A percentile compares a stretch with the other conserved stretches of the same genome.
Evolutionary conservation across 164 flowering plant genomes (phyloP).

Genomic region (Berberis thunbergii): DNA sequence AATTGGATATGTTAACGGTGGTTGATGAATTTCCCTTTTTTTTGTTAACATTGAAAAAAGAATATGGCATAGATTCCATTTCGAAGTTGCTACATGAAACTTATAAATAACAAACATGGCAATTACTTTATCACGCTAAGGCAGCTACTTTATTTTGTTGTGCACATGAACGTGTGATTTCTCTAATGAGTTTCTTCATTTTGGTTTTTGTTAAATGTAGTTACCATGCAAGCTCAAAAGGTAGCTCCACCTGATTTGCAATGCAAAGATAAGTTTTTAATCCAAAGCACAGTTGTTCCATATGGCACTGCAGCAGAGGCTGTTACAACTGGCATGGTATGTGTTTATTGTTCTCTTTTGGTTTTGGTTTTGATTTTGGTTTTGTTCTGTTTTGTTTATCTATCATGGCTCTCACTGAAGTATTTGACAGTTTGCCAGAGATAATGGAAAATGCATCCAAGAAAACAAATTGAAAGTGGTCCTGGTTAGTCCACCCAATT

Average conservation of each 20-base stretch:
- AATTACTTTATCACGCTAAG: too few relatives aligned
- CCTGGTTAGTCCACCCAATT: slow-evolving; percentile 44
- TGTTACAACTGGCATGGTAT: slow-evolving; percentile 49
- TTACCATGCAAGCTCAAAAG: slow-evolving; percentile 77
- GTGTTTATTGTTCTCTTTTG: slow-evolving; percentile 9
- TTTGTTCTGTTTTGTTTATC: not conserved
- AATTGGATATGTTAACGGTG: too few relatives aligned
- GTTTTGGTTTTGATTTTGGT: not conserved
- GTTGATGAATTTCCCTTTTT: too few relatives aligned
- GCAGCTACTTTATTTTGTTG: too few relatives aligned
- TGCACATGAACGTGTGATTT: not conserved
- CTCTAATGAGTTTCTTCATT: not conserved
- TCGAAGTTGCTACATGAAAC: too few relatives aligned
- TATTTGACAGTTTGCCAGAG: slow-evolving; percentile 60
- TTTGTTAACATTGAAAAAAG: too few relatives aligned
- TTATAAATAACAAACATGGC: too few relatives aligned
- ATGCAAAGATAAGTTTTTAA: slow-evolving; percentile 85
- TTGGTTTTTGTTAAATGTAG: slow-evolving; percentile 23
- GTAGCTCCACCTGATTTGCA: slow-evolving; percentile 49
- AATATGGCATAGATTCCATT: too few relatives aligned
- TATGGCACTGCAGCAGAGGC: slow-evolving; percentile 50
- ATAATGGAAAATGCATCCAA: slow-evolving; percentile 44
- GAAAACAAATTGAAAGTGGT: slow-evolving; percentile 72
- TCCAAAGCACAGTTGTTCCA: slow-evolving; percentile 71
- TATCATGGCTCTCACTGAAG: slow-evolving; percentile 2